Evolutionary conservation across 2,329 filamentous ascomycete species (phyloP).

Genomic region (Trichoderma arundinaceum): DNA sequence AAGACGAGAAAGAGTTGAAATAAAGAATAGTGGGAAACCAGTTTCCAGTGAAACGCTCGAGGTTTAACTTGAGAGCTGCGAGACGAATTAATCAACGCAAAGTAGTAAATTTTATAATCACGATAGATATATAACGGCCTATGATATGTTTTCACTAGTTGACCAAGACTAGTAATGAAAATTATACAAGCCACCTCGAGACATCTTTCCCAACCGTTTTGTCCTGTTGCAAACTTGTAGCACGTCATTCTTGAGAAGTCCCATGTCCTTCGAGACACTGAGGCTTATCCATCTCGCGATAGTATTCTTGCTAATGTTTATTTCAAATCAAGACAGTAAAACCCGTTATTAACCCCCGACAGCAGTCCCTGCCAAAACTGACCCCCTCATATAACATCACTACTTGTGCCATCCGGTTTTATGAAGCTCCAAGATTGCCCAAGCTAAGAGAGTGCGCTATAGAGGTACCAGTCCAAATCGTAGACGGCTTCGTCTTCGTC

Average conservation of each 20-base stretch:
- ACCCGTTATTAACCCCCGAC: not conserved
- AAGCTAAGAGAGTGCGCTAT: conserved; percentile 28
- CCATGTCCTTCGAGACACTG: not conserved
- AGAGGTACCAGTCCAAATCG: not conserved
- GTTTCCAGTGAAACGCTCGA: no score
- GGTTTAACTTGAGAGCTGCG: not conserved
- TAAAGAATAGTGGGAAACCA: not conserved
- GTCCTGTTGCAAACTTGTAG: not conserved
- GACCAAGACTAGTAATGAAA: conserved; percentile 9
- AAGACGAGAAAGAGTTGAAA: conserved; percentile 37
- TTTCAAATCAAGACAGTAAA: conserved; percentile 2
- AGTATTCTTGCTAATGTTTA: conserved; percentile 17
- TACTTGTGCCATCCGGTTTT: not conserved
- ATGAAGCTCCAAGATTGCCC: conserved; percentile 7
- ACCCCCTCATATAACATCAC: not conserved
- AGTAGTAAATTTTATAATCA: not conserved
- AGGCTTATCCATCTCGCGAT: conserved; percentile 25
- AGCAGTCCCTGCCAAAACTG: not conserved
- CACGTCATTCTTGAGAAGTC: not conserved
- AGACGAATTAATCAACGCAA: not conserved
- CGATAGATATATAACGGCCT: not conserved
- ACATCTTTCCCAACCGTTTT: not conserved
- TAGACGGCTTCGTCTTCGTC: not conserved
- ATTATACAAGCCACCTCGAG: not conserved
- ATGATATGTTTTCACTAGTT: not conserved